These are phyloP conservation scores for Phytophthora citricola DNA, from an alignment of 352 stramenopile species.

Conservation along the genomic window DNA sequence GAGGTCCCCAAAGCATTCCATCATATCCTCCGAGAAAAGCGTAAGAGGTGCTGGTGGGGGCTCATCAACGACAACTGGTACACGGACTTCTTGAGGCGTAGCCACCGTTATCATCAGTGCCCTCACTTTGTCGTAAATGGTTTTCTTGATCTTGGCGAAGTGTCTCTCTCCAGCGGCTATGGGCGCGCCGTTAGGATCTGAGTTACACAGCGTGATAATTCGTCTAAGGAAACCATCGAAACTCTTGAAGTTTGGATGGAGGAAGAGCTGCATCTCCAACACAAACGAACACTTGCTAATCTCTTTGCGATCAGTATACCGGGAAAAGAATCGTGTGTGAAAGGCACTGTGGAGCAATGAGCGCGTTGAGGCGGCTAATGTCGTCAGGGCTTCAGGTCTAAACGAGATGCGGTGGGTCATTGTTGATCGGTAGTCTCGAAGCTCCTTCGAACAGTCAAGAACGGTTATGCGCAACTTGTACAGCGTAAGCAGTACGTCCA, in stretches of 20 bases:
- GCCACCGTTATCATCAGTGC: conserved; percentile 1
- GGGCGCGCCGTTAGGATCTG: background rate
- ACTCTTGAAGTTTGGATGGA: conserved; percentile 14
- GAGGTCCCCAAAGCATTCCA: background rate
- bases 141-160: conserved; percentile 13
- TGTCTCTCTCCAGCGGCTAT: background rate
- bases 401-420: conserved; percentile 5
- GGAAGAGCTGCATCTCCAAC: conserved; percentile 15
- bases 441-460: conserved; percentile 13
- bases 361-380: too few relatives aligned
- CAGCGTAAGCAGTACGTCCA: conserved; percentile 3
- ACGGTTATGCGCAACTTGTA: conserved; percentile 11
- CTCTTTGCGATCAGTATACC: conserved; percentile 8
- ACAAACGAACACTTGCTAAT: conserved; percentile 15
- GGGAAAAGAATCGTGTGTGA: conserved; percentile 4
- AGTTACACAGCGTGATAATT: conserved; percentile 7
- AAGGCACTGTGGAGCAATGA: too few relatives aligned
- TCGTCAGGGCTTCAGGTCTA: conserved; percentile 7
- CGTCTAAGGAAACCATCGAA: conserved; percentile 12
- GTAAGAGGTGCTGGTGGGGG: background rate
- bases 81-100: background rate
- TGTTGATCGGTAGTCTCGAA: conserved; percentile 15
- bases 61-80: background rate
- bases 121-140: conserved; percentile 3
- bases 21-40: background rate